Evolutionary conservation across 2,329 filamentous ascomycete genomes (phyloP).

Genomic region (Calonectria ilicicola): DNA sequence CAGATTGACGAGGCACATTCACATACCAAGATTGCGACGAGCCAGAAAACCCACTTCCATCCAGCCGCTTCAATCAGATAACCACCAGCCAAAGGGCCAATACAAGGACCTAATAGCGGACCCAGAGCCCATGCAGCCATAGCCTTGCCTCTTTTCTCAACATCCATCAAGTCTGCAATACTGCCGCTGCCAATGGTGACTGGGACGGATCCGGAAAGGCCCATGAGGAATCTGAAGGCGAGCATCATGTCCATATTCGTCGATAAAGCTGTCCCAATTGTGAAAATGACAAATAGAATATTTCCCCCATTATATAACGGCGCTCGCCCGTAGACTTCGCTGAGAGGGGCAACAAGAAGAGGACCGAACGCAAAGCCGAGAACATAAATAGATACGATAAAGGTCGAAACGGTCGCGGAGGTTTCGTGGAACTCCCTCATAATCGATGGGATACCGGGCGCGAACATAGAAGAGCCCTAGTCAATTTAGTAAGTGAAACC

Average conservation of each 20-base stretch:
- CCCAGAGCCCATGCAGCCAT: slow-evolving; percentile 75
- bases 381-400: slow-evolving; percentile 61
- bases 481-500: slow-evolving; percentile 13
- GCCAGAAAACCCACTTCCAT: slow-evolving; percentile 62
- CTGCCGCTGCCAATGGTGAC: slow-evolving; percentile 77
- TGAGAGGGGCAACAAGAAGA: slow-evolving; percentile 71
- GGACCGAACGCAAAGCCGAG: slow-evolving; percentile 69
- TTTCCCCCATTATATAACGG: slow-evolving; percentile 50
- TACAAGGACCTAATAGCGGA: slow-evolving; percentile 67
- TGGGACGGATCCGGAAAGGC: slow-evolving; percentile 70
- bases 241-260: slow-evolving; percentile 73
- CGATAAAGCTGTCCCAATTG: slow-evolving; percentile 54
- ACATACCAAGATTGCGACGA: slow-evolving; percentile 43
- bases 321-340: slow-evolving; percentile 70
- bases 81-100: slow-evolving; percentile 62
- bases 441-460: slow-evolving; percentile 56
- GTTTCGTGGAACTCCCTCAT: slow-evolving; percentile 56
- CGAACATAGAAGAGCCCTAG: slow-evolving; percentile 46
- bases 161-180: slow-evolving; percentile 71
- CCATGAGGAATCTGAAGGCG: slow-evolving; percentile 71
- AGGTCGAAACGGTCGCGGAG: slow-evolving; percentile 51
- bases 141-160: slow-evolving; percentile 70
- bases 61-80: slow-evolving; percentile 54
- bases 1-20: neutral
- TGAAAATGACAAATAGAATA: slow-evolving; percentile 67